Evolutionary conservation across 2,329 filamentous ascomycete species (phyloP).

Genomic region (Hansfordia pulvinata): DNA sequence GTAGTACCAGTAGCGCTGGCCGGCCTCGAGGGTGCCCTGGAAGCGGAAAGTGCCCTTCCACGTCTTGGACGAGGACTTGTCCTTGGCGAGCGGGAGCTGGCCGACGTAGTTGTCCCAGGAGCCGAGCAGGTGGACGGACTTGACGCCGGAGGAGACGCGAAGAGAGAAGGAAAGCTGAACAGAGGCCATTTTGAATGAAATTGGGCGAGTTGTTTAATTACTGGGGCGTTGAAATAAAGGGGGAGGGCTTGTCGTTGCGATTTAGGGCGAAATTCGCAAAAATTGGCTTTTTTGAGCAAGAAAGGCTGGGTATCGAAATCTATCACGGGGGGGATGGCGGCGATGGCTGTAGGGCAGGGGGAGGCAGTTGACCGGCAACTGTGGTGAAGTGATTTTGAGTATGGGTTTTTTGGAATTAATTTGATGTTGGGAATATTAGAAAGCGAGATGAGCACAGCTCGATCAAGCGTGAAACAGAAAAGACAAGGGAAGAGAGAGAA

Average conservation of each 20-base stretch:
- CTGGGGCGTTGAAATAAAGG: slow-evolving; percentile 1
- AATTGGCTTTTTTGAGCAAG: slow-evolving; percentile 35
- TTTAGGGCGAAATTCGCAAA: slow-evolving; percentile 19
- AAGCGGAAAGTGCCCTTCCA: slow-evolving; percentile 98
- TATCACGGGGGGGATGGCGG: slow-evolving; percentile 24
- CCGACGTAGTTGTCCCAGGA: slow-evolving; percentile 97
- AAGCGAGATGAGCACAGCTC: slow-evolving; percentile 41
- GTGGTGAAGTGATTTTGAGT: slow-evolving; percentile 17
- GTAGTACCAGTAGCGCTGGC: slow-evolving; percentile 99
- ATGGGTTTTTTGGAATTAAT: slow-evolving; percentile 17
- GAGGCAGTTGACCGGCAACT: slow-evolving; percentile 37
- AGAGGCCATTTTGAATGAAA: slow-evolving; percentile 57
- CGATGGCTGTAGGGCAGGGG: slow-evolving; percentile 24
- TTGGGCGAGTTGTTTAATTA: too few relatives aligned
- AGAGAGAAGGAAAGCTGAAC: slow-evolving; percentile 93
- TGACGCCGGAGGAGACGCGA: slow-evolving; percentile 89
- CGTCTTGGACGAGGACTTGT: slow-evolving; percentile 69
- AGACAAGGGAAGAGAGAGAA: slow-evolving; percentile 26
- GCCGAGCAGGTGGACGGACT: slow-evolving; percentile 92
- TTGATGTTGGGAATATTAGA: slow-evolving; percentile 20
- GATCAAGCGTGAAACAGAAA: slow-evolving; percentile 23
- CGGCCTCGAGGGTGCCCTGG: slow-evolving; percentile 76
- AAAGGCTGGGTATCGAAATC: slow-evolving; percentile 39
- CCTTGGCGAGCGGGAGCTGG: slow-evolving; percentile 88
- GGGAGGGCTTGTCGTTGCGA: slow-evolving; percentile 19